Evolutionary conservation across 129 eudicot species (phyloP).

Genomic region (Pseudognaphalium luteoalbum): DNA sequence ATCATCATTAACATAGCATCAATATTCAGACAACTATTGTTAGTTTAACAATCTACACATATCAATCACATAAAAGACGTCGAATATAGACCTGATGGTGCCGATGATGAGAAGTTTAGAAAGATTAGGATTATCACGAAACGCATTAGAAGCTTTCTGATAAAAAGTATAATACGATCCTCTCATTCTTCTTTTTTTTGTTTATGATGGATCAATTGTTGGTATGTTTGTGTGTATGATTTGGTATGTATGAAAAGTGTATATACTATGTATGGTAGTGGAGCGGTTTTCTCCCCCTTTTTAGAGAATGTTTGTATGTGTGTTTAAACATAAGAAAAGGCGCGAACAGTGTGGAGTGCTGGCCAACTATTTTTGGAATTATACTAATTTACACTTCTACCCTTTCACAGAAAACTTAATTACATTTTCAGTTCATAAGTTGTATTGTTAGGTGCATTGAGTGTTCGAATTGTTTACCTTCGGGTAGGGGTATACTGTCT

Average conservation of each 20-base stretch:
- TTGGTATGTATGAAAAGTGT: neutral
- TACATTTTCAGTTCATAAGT: neutral
- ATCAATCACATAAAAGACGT: neutral
- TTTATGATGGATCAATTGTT: neutral
- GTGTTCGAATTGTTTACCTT: too few relatives aligned
- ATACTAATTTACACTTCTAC: slow-evolving; percentile 9
- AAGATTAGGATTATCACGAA: slow-evolving; percentile 44
- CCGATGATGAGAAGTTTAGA: slow-evolving; percentile 46
- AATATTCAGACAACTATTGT: neutral
- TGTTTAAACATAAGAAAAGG: slow-evolving; percentile 26
- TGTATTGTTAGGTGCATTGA: too few relatives aligned
- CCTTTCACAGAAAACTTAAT: neutral
- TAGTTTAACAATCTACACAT: neutral
- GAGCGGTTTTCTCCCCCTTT: slow-evolving; percentile 44
- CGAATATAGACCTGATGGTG: slow-evolving; percentile 50
- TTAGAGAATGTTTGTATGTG: slow-evolving; percentile 14
- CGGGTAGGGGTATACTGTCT: too few relatives aligned
- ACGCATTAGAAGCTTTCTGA: slow-evolving; percentile 52
- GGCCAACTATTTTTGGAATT: slow-evolving; percentile 31
- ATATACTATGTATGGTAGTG: slow-evolving; percentile 20
- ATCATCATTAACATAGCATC: neutral
- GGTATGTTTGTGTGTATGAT: neutral
- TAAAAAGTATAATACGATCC: slow-evolving; percentile 47
- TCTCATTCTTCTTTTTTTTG: slow-evolving; percentile 25
- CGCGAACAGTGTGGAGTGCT: slow-evolving; percentile 36